These are phyloP conservation scores for Senna tora DNA, from an alignment of 306 rosid species.

Conservation along the genomic window DNA sequence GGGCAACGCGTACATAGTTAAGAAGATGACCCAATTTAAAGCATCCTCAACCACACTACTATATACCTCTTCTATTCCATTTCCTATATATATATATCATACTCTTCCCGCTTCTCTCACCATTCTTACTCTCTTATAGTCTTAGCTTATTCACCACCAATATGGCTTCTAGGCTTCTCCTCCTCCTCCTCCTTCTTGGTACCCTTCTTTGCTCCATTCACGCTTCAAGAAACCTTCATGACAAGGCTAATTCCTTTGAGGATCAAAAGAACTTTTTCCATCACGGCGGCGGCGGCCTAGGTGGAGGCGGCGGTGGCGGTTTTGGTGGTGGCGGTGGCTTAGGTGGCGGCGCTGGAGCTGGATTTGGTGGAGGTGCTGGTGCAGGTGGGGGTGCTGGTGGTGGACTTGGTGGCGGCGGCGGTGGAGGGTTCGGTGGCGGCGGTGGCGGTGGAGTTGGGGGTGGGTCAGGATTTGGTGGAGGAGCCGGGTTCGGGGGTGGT, in stretches of 20 bases:
- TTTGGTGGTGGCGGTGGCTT: conserved; percentile 54
- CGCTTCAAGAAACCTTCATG: conserved; percentile 61
- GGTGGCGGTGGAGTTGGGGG: conserved; percentile 54
- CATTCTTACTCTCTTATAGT: no score
- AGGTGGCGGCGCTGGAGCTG: conserved; percentile 48
- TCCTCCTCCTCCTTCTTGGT: conserved; percentile 52
- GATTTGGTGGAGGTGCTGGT: conserved; percentile 52
- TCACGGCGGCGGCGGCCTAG: conserved; percentile 49
- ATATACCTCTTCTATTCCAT: no score
- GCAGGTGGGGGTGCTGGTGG: conserved; percentile 49
- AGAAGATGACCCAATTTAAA: conserved; percentile 49
- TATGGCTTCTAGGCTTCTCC: conserved; percentile 39
- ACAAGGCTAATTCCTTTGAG: conserved; percentile 37
- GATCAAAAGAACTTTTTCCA: conserved; percentile 53
- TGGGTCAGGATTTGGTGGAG: conserved; percentile 59
- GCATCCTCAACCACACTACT: conserved; percentile 37
- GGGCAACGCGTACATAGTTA: conserved; percentile 52
- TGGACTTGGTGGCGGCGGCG: conserved; percentile 47
- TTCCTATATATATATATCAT: no score
- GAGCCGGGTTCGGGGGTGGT: conserved; percentile 44
- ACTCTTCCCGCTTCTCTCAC: no score
- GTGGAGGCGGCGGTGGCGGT: conserved; percentile 69
- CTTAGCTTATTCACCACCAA: conserved; percentile 36
- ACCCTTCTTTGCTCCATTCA: conserved; percentile 52
- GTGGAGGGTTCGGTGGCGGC: conserved; percentile 48